Evolutionary conservation across 352 stramenopile species (phyloP), one percentile per base, ranked within the genome.

Genomic region (Aphanomyces euteiches): DNA sequence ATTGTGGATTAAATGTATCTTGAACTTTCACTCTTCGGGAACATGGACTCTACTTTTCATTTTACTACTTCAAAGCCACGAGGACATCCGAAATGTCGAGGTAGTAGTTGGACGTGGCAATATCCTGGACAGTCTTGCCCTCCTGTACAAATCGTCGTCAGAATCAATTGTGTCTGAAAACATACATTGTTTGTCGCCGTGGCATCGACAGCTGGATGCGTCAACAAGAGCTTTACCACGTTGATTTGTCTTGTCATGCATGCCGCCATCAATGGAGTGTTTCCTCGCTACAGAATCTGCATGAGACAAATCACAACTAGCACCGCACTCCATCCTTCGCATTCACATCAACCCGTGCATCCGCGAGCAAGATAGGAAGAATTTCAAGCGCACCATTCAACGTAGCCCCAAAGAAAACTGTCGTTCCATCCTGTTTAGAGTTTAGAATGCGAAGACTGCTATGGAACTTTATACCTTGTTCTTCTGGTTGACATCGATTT

Each of bases 61-160:
- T 28, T 28, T 28, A n/a, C 37, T 58, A 58, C 8, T 34, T n/a
- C 8, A 38, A 34, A 10, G 54, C 54, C 54, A 43, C 54, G 21
- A 61, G 3, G 28, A 61, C 19, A 61, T 61, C 54, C 6, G 43
- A 28, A 12, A 61, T 37, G 34, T 61, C 21, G 4, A 45, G 54
- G 43, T 45, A 61, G 54, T 61, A 61, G 5, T 61, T 61, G 19
- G 54, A 61, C 54, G 54, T 61, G 1, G 54, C 54, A 41, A 61
- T 61, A 12, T 61, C 54, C 54, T 45, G 1, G 17, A 37, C 54
- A 1, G 54, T 61, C 21, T 61, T 61, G 54, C 54, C 54, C 54
- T 61, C 54, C 54, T 61, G 21, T 50, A 1, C 17, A n/a, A n/a
- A 28, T 28, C 28, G 2, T 28, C 28, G 28, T 28, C 28, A 28